Evolutionary conservation across 225 moss, liverwort and hornwort genomes (phyloP).

Genomic region (Sphagnum contortum): DNA sequence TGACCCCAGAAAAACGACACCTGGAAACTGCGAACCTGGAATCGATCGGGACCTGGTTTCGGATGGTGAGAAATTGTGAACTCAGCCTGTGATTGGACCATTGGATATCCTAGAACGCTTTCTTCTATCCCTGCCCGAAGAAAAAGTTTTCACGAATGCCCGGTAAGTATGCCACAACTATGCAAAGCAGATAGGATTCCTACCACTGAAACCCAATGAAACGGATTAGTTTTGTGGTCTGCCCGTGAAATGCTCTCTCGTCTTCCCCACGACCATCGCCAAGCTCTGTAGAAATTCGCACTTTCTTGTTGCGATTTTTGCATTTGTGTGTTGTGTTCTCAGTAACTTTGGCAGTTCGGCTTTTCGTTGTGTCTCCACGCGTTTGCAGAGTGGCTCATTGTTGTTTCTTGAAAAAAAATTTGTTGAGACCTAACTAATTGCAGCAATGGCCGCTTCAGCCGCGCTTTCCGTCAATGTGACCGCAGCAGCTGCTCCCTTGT

Average conservation of each 20-base stretch:
- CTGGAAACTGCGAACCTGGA: too few relatives aligned
- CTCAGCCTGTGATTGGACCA: conserved; percentile 2
- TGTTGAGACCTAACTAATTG: too few relatives aligned
- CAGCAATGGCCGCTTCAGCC: conserved; percentile 19
- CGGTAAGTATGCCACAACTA: neutral
- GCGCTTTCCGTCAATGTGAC: conserved; percentile 15
- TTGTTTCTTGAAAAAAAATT: too few relatives aligned
- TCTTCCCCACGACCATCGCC: neutral
- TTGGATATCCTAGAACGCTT: conserved; percentile 8
- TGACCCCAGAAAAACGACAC: too few relatives aligned
- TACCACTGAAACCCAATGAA: too few relatives aligned
- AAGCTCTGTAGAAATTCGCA: neutral
- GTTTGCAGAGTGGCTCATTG: too few relatives aligned
- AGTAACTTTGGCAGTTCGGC: too few relatives aligned
- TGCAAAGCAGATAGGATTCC: too few relatives aligned
- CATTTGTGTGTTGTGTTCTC: too few relatives aligned
- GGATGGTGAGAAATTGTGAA: neutral
- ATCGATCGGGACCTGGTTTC: neutral
- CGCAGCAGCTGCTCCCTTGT: conserved; percentile 18
- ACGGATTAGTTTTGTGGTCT: neutral
- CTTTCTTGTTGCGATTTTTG: neutral
- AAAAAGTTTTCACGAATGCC: neutral
- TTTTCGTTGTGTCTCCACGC: too few relatives aligned
- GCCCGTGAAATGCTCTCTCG: conserved; percentile 1
- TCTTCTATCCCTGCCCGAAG: conserved; percentile 5